A percentile compares a stretch with the other conserved stretches of the same genome.
Evolutionary conservation across 1,139 yeast genomes (phyloP).

Genomic region (Waltiozyma sp.): DNA sequence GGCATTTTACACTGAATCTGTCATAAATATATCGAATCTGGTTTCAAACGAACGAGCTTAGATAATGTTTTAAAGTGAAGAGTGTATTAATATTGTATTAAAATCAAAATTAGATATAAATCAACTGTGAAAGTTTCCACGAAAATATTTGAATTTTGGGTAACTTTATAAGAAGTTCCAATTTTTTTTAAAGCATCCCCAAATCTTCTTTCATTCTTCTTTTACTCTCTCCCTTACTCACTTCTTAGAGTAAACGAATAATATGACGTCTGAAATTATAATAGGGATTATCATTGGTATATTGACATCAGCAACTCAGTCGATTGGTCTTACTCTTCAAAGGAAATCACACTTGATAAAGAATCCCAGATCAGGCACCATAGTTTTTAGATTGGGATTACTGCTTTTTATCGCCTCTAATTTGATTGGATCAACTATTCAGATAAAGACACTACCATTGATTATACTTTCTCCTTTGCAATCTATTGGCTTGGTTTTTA

Average conservation of each 20-base stretch:
- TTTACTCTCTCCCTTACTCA: no score
- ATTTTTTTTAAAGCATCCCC: no score
- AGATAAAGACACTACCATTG: constrained; percentile 74
- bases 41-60: neutral
- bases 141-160: no score
- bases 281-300: neutral
- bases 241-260: no score
- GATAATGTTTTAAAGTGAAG: no score
- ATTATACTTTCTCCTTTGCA: constrained; percentile 76
- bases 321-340: constrained; percentile 75
- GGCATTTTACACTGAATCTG: neutral
- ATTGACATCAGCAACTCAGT: constrained; percentile 60
- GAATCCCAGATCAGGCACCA: constrained; percentile 12
- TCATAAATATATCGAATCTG: no score
- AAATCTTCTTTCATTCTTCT: no score
- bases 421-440: constrained; percentile 72
- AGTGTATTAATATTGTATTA: no score
- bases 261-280: neutral
- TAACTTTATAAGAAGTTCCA: no score
- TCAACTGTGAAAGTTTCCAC: no score
- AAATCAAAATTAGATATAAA: no score
- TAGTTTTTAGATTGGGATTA: constrained; percentile 39
- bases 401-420: constrained; percentile 62
- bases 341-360: constrained; percentile 59
- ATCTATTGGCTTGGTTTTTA: constrained; percentile 79